These are phyloP conservation scores for Alnus rubra DNA, from an alignment of 306 rosid genomes.

Conservation along the genomic window DNA sequence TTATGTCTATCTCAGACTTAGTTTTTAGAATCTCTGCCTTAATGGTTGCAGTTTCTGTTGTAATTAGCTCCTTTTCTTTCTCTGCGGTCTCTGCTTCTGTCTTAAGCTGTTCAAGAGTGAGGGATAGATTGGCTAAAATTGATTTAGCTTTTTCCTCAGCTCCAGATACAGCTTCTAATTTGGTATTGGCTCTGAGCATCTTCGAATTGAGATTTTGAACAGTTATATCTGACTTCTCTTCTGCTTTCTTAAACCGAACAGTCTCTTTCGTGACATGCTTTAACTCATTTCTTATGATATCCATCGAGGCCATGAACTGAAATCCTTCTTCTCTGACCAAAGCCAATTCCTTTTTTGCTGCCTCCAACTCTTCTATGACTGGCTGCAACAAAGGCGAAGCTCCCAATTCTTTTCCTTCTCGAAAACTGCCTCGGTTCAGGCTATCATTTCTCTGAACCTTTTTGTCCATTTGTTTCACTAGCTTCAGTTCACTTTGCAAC, in stretches of 20 bases:
- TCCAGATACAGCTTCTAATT: slow-evolving; percentile 66
- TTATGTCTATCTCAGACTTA: slow-evolving; percentile 56
- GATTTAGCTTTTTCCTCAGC: slow-evolving; percentile 69
- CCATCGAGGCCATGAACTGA: slow-evolving; percentile 87
- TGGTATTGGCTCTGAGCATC: slow-evolving; percentile 74
- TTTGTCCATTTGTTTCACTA: slow-evolving; percentile 50
- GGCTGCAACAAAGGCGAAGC: slow-evolving; percentile 36
- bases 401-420: slow-evolving; percentile 40
- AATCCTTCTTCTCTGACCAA: slow-evolving; percentile 63
- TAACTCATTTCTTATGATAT: slow-evolving; percentile 75
- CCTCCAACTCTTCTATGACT: slow-evolving; percentile 54
- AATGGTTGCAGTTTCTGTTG: slow-evolving; percentile 45
- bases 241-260: slow-evolving; percentile 46
- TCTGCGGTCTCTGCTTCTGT: slow-evolving; percentile 53
- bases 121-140: slow-evolving; percentile 49
- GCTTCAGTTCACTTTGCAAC: slow-evolving; percentile 56
- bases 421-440: slow-evolving; percentile 31
- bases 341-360: slow-evolving; percentile 66
- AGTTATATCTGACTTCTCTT: slow-evolving; percentile 41
- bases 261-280: slow-evolving; percentile 53
- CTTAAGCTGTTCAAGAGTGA: slow-evolving; percentile 62
- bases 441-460: slow-evolving; percentile 41
- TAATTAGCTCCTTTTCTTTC: slow-evolving; percentile 50
- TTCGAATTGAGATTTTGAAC: slow-evolving; percentile 62
- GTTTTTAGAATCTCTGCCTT: slow-evolving; percentile 49